These are phyloP conservation scores for Carpinus viminea DNA, from an alignment of 306 rosid genomes.

Conservation along the genomic window DNA sequence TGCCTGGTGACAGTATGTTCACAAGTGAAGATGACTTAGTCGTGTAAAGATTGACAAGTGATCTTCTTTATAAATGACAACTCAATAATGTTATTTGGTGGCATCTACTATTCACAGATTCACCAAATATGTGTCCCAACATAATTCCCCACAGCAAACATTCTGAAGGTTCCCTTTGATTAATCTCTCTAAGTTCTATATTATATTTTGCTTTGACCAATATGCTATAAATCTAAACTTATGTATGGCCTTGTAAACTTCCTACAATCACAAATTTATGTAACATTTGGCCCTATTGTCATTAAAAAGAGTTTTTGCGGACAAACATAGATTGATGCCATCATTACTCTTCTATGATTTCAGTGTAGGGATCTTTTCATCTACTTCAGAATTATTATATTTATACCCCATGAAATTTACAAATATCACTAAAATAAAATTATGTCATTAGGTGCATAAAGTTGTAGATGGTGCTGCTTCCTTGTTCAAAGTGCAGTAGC, in stretches of 20 bases:
- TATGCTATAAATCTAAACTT: not conserved
- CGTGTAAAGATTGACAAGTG: too few relatives aligned
- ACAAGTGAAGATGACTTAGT: too few relatives aligned
- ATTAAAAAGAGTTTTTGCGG: not conserved
- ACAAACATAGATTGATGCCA: not conserved
- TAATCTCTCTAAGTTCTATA: not conserved
- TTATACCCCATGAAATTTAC: not conserved
- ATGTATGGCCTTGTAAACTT: not conserved
- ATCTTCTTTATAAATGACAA: too few relatives aligned
- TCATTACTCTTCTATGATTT: not conserved
- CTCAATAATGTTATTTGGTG: too few relatives aligned
- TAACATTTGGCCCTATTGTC: not conserved
- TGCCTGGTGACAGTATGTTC: too few relatives aligned
- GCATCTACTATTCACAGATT: too few relatives aligned
- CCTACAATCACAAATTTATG: not conserved
- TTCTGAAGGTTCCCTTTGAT: not conserved
- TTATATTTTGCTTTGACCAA: not conserved
- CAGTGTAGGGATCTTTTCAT: not conserved
- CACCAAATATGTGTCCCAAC: too few relatives aligned
- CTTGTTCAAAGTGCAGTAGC: slow-evolving; percentile 6
- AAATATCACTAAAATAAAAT: not conserved
- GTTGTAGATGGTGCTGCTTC: not conserved
- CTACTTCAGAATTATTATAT: not conserved
- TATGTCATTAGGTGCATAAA: not conserved
- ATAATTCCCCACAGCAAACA: too few relatives aligned